Evolutionary conservation across 257 asterid genomes (phyloP).

Genomic region (Apocynum venetum): DNA sequence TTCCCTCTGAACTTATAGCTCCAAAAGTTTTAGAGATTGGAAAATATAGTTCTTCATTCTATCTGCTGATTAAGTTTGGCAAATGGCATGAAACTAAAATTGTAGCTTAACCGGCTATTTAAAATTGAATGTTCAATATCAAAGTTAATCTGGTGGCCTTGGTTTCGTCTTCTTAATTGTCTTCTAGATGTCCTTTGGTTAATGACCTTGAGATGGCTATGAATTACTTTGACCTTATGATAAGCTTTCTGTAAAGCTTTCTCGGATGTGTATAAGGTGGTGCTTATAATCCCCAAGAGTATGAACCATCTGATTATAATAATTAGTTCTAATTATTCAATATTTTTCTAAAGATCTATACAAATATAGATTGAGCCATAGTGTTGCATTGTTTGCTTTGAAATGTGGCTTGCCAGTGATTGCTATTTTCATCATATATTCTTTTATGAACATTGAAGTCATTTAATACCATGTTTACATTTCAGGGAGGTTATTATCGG

Average conservation of each 20-base stretch:
- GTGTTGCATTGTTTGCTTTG: neutral
- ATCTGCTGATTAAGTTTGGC: neutral
- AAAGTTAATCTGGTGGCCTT: neutral
- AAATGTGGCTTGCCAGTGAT: neutral
- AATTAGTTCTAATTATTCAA: neutral
- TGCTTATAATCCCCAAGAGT: neutral
- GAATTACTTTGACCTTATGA: neutral
- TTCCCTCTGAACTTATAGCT: slow-evolving; percentile 7
- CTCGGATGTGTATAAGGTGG: neutral
- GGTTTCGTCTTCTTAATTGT: neutral
- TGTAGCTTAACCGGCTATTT: neutral
- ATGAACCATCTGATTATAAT: neutral
- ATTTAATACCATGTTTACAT: slow-evolving; percentile 1
- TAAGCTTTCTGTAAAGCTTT: neutral
- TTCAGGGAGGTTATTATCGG: slow-evolving; percentile 64
- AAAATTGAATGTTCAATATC: neutral
- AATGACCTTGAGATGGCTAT: neutral
- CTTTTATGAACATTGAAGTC: neutral
- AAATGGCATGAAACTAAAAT: neutral
- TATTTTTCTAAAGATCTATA: neutral
- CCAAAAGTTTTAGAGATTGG: neutral
- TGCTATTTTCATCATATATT: neutral
- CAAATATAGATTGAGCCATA: neutral
- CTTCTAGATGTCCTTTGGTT: neutral
- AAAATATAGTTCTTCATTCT: neutral